Base-by-base conservation (phyloP, 208 protist genomes). In the Trichomonas vaginalis region DNA sequence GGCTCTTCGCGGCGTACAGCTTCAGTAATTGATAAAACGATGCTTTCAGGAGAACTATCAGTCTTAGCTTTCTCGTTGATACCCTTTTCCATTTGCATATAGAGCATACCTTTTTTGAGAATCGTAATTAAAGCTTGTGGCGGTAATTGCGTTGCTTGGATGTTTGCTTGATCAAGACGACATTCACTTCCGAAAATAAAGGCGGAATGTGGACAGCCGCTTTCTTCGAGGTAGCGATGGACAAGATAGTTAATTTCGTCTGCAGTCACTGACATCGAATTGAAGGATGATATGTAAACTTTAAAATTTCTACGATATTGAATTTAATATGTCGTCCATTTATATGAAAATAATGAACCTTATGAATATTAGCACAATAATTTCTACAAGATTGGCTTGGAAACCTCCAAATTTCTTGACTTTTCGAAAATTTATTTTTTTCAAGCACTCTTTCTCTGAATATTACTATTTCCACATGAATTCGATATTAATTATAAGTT, bases 161-260 rank as follows among this genome's bases (percentile, higher is more conserved):
- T 39, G 46, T 51, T 92, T 32, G 45, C 40, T 15, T 51, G 42
- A 32, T 92, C 86, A 39, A 92, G 27, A 21, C 42, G 45, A 51
- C 45, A 48, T 51, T 92, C 86, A 32, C 45, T 92, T 6, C 40
- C 40, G n/a, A 92, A 92, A 37, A 92, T 92, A 51, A 48, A 92
- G 0, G 86, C 86, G 35, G 86, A 48, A 32, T 92, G 86, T 51
- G 86, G 40, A 47, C 42, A 92, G 27, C 86, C 86, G 27, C 97
- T 98, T 96, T 98, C 98, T 61, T 97, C 96, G 37, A 98, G 95
- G 95, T 98, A 98, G 10, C 98, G 70, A 96, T 98, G 98, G 32
- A 98, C 95, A 17, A 98, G 96, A 82, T 98, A 98, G 95, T 98
- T 98, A 51, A 98, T 96, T 96, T 98, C 98, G 61, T 98, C 98